phyloP scores from a whole-genome alignment of 768 basidiomycete genomes.

The Porphyrellus cyaneotinctus region DNA sequence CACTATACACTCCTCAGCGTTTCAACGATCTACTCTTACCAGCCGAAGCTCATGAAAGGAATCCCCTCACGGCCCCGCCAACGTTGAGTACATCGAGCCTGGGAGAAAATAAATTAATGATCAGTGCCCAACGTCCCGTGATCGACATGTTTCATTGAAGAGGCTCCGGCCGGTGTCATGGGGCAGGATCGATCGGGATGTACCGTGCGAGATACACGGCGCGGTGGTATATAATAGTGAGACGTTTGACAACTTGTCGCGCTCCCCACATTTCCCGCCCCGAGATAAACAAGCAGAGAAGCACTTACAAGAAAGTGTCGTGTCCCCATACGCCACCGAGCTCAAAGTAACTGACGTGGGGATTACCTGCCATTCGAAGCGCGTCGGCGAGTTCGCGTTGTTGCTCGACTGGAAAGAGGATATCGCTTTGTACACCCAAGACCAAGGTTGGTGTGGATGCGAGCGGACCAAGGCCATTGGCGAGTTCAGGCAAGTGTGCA shows the following conservation, averaged over 20 bases:
- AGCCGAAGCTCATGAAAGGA: conserved; percentile 51
- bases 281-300: not conserved
- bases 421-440: conserved; percentile 94
- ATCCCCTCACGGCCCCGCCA: conserved; percentile 87
- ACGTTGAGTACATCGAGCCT: conserved; percentile 87
- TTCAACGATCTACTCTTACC: not conserved
- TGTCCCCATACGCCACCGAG: conserved; percentile 99
- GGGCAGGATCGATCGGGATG: conserved; percentile 7
- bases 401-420: conserved; percentile 95
- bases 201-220: not conserved
- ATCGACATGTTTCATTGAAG: not conserved
- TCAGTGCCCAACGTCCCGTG: conserved; percentile 3
- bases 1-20: not conserved
- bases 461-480: conserved; percentile 73
- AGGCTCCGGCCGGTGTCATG: not conserved
- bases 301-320: conserved; percentile 87
- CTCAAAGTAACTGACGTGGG: conserved; percentile 91
- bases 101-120: conserved; percentile 6
- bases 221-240: conserved; percentile 11
- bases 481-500: conserved; percentile 71
- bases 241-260: not conserved
- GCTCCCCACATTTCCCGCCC: not conserved
- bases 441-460: conserved; percentile 76
- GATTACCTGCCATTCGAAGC: conserved; percentile 84
- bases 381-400: conserved; percentile 94